Evolutionary conservation across 352 stramenopile species (phyloP), one percentile per base, ranked within the genome.

Genomic region (Phytophthora litchii): DNA sequence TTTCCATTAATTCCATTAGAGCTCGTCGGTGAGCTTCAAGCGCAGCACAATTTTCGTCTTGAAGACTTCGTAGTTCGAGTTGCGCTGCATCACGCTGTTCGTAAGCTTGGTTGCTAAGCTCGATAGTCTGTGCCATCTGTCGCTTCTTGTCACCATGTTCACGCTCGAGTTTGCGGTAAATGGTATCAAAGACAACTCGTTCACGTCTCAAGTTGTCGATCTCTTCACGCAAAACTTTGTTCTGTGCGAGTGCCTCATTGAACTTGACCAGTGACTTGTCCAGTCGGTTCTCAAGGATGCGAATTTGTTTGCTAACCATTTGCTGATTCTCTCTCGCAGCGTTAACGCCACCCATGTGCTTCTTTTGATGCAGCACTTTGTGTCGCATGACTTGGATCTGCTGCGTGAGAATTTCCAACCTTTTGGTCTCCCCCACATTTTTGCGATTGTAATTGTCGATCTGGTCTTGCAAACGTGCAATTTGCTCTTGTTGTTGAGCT

Each of bases 211-310:
- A 66, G 52, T 97, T 92, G 70, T 99, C 94, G 63, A 98, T 98
- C 47, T 98, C 78, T 61, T 97, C 80, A 9, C 91, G 75, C 21
- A 98, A 57, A 19, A 81, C 64, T 62, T 98, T 98, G 68, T 98
- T 98, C 31, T 94, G 74, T 12, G 92, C 89, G 7, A 98, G 80
- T 38, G 89, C 89, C 64, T 98, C 94, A 69, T 99, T 99, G 55
- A 98, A 99, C 69, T 98, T 98, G 27, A 98, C 76, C 13, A 99
- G 76, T 21, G 95, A 96, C 75, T 99, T 98, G 75, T 99, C 95
- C 35, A 99, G 78, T 1, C 93, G 84, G 72, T 98, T 98, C 64
- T 99, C 96, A n/a, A 99, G 73, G 45, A 98, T 98, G 34, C 83
- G 83, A 42, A 98, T 98, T 78, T 98, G 95, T 73, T 98, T 99